Conservation (phyloP, 805 yeast genomes). For the Candida ortonii region DNA sequence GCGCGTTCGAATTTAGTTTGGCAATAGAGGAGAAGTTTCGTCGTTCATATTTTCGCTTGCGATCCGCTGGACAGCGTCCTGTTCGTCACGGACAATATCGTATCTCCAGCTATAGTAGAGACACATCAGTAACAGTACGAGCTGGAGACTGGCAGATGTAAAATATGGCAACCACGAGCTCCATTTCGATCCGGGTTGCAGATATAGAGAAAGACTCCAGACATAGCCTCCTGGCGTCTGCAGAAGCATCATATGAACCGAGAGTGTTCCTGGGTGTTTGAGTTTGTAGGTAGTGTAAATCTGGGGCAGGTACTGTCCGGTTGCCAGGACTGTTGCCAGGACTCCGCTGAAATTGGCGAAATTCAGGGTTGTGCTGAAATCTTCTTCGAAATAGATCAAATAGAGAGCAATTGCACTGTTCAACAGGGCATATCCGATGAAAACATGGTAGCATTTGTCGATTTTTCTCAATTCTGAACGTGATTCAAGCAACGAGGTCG, state of each 20-base stretch:
- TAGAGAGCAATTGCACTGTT: conserved; percentile 36
- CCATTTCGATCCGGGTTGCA: conserved; percentile 79
- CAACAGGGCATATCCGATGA: conserved; percentile 36
- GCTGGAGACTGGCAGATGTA: conserved; percentile 68
- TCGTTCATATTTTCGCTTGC: conserved; percentile 15
- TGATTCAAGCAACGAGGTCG: conserved; percentile 45
- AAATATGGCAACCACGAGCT: conserved; percentile 82
- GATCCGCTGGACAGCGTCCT: conserved; percentile 18
- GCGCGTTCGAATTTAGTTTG: conserved; percentile 2
- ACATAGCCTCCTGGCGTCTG: conserved; percentile 89
- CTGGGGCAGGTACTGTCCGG: conserved; percentile 78
- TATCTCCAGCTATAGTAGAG: conserved; percentile 41
- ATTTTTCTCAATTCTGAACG: conserved; percentile 43
- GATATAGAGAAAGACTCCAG: conserved; percentile 70
- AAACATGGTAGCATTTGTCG: conserved; percentile 39
- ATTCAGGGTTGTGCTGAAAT: conserved; percentile 21
- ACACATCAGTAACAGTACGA: conserved; percentile 59
- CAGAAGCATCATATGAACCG: conserved; percentile 75
- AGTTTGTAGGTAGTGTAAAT: conserved; percentile 63
- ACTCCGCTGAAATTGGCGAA: conserved; percentile 65
- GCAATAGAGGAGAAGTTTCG: conserved; percentile 13
- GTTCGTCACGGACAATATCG: conserved; percentile 22
- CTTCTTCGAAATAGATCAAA: conserved; percentile 22
- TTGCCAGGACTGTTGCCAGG: conserved; percentile 58
- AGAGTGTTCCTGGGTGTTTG: conserved; percentile 77